Base-by-base conservation (phyloP, 2,329 filamentous ascomycete genomes). In the Diaporthe longicolla region DNA sequence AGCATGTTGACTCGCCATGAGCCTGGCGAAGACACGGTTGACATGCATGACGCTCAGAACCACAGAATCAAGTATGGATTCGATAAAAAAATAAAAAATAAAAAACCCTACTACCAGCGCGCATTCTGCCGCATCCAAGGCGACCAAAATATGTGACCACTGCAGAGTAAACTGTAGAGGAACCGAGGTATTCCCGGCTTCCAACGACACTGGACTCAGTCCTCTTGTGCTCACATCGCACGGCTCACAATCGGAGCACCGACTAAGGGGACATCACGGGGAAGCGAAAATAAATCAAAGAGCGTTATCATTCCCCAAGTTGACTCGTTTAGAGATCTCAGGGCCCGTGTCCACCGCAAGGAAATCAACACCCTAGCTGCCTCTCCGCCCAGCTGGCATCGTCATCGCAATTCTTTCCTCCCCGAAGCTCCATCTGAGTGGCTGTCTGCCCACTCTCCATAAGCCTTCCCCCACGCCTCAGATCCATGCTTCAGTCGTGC, bases 401-500 rank as follows among this genome's bases (percentile, higher is more conserved):
- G 13, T 32, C 45, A 35, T 35, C 17, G 26, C 45, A 52, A 19
- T 15, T 11, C 43, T 32, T 65, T 15, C 17, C 37, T 15, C 17
- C 37, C 32, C 32, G 5, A 43, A 43, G 37, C 11, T 26, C n/a
- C 4, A 32, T 15, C n/a, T 15, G 29, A 24, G 19, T 40, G 32
- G 15, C 45, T 26, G 45, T 32, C 29, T 52, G 45, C 21, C 17
- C 29, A 37, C 48, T 15, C 5, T 40, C 17, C 32, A 32, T 4
- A 4, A 13, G 7, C 21, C 32, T 15, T 54, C 8, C 32, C 19
- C 37, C 26, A 11, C 13, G 10, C n/a, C 19, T 11, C 21, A 32
- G 7, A 21, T 17, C 13, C 24, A 63, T 71, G 26, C 45, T 45
- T 71, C 35, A 71, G n/a, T 32, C 35, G 35, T 63, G 70, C 35